Base-by-base conservation (phyloP, 2,329 filamentous ascomycete genomes). In the Pseudocercospora musae region DNA sequence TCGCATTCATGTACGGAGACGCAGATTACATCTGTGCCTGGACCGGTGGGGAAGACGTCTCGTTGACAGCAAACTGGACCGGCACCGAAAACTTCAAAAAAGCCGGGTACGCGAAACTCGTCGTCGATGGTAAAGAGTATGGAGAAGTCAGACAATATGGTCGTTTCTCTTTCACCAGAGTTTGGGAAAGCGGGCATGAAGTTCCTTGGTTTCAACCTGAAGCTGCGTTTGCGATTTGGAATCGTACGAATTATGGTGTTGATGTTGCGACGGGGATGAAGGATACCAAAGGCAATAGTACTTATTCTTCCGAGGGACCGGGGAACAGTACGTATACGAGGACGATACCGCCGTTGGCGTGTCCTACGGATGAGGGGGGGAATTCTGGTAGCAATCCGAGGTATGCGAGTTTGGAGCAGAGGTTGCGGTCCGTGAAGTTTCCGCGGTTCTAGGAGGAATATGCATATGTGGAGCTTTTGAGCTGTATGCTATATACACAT, bases 181-280 rank as follows among this genome's bases (percentile, higher is more conserved):
- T 83, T 63, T 81, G 79, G 70, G 78, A 81, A 60, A 73, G 74
- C 5, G 79, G 79, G 3, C 79, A 81, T 59, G 78, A 80, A 67
- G 79, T 81, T 1, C 82, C 82, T 0, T 83, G 82, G 70, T 84
- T 84, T 70, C 82, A 84, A 1, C 71, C 80, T 15, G 53, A 61
- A 20, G 59, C 53, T 33, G 53, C 59, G 10, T 61, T 44, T n/a
- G 59, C 59, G 10, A 53, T 61, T 21, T 61, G 37, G 20, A 61
- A 52, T 40, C 59, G 59, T 5, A 61, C 52, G 21, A 27, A 11
- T 15, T 6, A 4, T n/a, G 53, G 59, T 1, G 10, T 61, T 20
- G 59, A 61, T 48, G 54, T 61, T 53, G 59, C 59, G 11, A 61
- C 59, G 3, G 59, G 59, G 2, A 31, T 3, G n/a, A 27, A 57